Evolutionary conservation across 1,284 basidiomycete species (phyloP), one percentile per base, ranked within the genome.

Genomic region (Ceratobasidium sp.): DNA sequence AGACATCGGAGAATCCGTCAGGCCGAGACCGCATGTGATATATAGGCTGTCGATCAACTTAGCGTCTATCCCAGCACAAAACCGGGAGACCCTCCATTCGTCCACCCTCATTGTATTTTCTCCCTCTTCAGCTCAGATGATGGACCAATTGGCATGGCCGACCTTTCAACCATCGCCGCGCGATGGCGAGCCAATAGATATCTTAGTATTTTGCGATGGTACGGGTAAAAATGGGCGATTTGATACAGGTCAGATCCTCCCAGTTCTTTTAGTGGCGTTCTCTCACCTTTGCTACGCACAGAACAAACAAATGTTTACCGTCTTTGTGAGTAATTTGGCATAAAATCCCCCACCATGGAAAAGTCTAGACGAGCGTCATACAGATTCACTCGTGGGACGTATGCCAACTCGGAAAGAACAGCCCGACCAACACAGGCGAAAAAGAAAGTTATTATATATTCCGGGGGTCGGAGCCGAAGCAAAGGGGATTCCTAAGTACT

Each of bases 401-500:
- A 61, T 61, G 26, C 71, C 61, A 12, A 50, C 71, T 42, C 59
- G 61, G 28, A 64, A 56, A 56, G 56, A 46, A 13, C 15, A 40
- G 33, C 26, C 48, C 44, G 38, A 20, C 26, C 68, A 71, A 33
- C 59, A 65, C 15, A 6, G 56, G 10, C 42, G 71, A 42, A 50
- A 52, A 42, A 9, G 71, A 38, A 65, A 52, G n/a, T 26, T 64
- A n/a, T 20, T 64, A 10, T 74, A 74, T 54, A 74, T 74, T 13
- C 71, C 71, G 20, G 71, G 71, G 13, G 71, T 74, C 26, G 71
- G 71, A 28, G 71, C 71, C 13, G 71, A 74, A 28, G n/a, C 59
- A 17, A 74, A 74, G 48, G 71, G 71, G 2, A 74, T 74, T 26
- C 71, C 71, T 3, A 74, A 74, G 54, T 62, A 65, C 40, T 52